Evolutionary conservation across 768 basidiomycete species (phyloP), one percentile per base, ranked within the genome.

Genomic region (Auriscalpium orientale): DNA sequence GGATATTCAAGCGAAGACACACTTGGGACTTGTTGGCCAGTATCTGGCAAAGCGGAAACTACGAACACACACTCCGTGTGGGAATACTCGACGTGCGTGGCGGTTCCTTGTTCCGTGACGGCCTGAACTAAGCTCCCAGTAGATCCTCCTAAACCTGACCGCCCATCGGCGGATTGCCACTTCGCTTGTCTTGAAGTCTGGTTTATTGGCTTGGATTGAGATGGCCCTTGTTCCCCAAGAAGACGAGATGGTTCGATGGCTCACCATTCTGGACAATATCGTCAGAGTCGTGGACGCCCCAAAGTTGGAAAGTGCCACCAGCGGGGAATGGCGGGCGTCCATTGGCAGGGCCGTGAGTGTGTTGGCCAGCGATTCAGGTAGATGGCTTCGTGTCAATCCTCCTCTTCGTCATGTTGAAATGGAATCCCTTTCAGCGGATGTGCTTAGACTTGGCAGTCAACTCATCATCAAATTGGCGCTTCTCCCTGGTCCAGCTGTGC

Each of bases 1-100:
- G 76, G 35, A 79, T 92, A 2, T 68, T 95, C 53, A 84, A 84
- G 63, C 76, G 91, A 46, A 73, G 94, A 28, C 89, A 93, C 65
- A 91, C 90, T 0, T 95, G 91, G 89, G 91, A 92, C 59, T 72
- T 95, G 33, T 70, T 95, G 2, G 87, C 91, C 1, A 91, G 88
- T 56, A 66, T 94, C 50, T 93, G 85, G 70, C 86, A 91, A 60
- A 82, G 83, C 56, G 81, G 81, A 0, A 67, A 73, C 46, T 69
- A 71, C 3, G 89, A 92, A 55, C 57, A 64, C 0, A 51, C 72
- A 1, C 64, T 89, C 58, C 76, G 86, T 15, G 71, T 72, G 46
- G 76, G 79, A 2, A 81, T 91, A 37, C 68, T 92, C 5, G 89
- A 89, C 76, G 89, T 87, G 58, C 34, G 76, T 71, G 20, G 10